Percentiles rank a stretch among this genome's conserved stretches.
These are phyloP conservation scores for Sporobolomyces phaffii DNA, from an alignment of 768 basidiomycete genomes.

Conservation along the genomic window DNA sequence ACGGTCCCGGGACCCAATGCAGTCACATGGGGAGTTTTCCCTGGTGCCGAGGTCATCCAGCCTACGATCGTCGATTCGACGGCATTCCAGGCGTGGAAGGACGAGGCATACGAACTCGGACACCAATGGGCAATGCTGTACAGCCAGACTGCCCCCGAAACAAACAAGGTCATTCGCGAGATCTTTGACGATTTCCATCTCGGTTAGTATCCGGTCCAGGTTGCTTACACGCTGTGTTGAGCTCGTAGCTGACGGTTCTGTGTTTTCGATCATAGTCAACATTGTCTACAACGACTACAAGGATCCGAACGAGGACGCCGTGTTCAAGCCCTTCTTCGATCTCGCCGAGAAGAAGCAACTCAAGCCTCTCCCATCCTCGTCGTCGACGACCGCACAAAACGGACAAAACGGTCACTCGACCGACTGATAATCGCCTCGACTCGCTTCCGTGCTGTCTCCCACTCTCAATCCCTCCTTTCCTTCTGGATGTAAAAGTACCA, in stretches of 20 bases:
- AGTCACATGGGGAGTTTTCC: conserved; percentile 98
- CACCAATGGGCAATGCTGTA: conserved; percentile 85
- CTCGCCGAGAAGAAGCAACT: conserved; percentile 25
- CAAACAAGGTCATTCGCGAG: conserved; percentile 64
- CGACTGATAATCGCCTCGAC: too few species aligned
- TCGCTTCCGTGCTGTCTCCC: too few species aligned
- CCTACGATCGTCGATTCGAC: conserved; percentile 92
- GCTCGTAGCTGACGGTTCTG: too few species aligned
- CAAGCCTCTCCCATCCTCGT: background rate
- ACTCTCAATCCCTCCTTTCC: background rate
- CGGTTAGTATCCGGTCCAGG: too few species aligned
- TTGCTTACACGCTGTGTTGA: too few species aligned
- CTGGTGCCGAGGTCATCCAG: conserved; percentile 89
- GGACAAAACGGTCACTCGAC: conserved; percentile 11
- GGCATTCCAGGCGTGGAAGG: conserved; percentile 67
- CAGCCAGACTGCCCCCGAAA: conserved; percentile 59
- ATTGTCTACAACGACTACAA: conserved; percentile 81
- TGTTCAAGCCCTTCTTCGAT: conserved; percentile 41
- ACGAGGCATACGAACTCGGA: conserved; percentile 95
- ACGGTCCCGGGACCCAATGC: conserved; percentile 94
- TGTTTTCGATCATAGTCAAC: too few species aligned
- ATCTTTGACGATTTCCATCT: conserved; percentile 75
- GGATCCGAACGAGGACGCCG: conserved; percentile 40
- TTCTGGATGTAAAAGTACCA: too few species aligned
- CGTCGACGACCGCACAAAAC: background rate